Conservation (phyloP, 306 rosid species). For the Adenanthera pavonina region DNA sequence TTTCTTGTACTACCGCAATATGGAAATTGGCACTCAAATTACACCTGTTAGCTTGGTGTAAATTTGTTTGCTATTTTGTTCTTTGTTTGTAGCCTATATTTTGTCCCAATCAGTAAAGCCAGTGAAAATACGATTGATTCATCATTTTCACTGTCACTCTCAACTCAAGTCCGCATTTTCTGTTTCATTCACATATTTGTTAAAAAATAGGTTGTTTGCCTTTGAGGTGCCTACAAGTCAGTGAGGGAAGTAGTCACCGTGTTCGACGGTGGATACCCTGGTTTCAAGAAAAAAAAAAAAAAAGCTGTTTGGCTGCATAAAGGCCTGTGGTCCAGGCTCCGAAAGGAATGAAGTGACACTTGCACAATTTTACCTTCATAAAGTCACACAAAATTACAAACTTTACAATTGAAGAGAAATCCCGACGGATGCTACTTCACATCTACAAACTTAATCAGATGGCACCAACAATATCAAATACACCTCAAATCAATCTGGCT, state of each 20-base stretch:
- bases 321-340: neutral
- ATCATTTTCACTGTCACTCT: slow-evolving; percentile 39
- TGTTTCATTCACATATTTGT: slow-evolving; percentile 31
- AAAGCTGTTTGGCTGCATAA: neutral
- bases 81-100: slow-evolving; percentile 9
- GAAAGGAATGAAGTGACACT: neutral
- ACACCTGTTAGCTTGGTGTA: slow-evolving; percentile 59
- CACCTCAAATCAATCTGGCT: neutral
- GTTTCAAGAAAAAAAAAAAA: no score
- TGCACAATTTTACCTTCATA: neutral
- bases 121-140: slow-evolving; percentile 29
- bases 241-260: no score
- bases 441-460: slow-evolving; percentile 8
- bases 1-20: slow-evolving; percentile 43
- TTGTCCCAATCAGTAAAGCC: slow-evolving; percentile 6
- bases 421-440: neutral
- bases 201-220: neutral
- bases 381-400: slow-evolving; percentile 7
- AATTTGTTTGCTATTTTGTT: slow-evolving; percentile 46
- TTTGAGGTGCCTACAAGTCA: no score
- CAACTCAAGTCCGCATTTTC: slow-evolving; percentile 16
- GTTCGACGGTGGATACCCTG: no score
- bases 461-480: neutral
- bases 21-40: slow-evolving; percentile 45
- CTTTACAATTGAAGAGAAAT: neutral